A percentile compares a stretch with the other conserved stretches of the same genome.
phyloP scores from a whole-genome alignment of 2,329 filamentous ascomycete genomes.

The Venturia effusa region DNA sequence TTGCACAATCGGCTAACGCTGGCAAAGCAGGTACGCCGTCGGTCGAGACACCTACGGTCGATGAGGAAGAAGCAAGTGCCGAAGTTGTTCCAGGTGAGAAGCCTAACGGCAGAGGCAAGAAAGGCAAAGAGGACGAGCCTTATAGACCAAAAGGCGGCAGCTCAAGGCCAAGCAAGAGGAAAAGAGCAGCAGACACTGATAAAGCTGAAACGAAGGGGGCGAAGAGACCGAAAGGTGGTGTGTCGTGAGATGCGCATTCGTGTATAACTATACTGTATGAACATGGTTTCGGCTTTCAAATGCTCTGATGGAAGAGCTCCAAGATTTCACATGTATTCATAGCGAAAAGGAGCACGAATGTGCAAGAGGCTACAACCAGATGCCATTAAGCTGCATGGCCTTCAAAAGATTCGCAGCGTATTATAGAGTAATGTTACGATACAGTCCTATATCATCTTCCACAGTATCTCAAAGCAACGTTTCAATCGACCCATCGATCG shows the following conservation, averaged over 20 bases:
- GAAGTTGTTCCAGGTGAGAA: constrained; percentile 20
- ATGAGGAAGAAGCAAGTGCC: constrained; percentile 29
- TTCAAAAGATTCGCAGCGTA: no score
- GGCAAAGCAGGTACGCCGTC: constrained; percentile 16
- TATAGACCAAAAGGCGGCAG: constrained; percentile 40
- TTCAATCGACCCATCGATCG: no score
- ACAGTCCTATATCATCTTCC: no score
- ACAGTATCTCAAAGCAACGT: no score
- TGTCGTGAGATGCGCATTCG: background rate
- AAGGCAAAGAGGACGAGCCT: constrained; percentile 30
- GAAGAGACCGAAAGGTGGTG: constrained; percentile 3
- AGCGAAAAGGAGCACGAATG: background rate
- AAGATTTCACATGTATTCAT: background rate
- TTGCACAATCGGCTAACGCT: constrained; percentile 21
- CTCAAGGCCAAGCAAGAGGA: constrained; percentile 30
- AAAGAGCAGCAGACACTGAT: constrained; percentile 16
- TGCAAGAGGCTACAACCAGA: no score
- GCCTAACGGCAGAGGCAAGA: constrained; percentile 23
- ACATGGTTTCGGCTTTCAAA: background rate
- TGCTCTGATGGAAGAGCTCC: background rate
- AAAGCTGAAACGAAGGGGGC: background rate
- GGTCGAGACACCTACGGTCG: constrained; percentile 21
- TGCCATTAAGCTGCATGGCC: no score
- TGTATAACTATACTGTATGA: background rate
- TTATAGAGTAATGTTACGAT: no score